Percentiles rank a stretch among this genome's conserved stretches.
Conservation (phyloP, 257 asterid species). For the Solanum gandarillasii region DNA sequence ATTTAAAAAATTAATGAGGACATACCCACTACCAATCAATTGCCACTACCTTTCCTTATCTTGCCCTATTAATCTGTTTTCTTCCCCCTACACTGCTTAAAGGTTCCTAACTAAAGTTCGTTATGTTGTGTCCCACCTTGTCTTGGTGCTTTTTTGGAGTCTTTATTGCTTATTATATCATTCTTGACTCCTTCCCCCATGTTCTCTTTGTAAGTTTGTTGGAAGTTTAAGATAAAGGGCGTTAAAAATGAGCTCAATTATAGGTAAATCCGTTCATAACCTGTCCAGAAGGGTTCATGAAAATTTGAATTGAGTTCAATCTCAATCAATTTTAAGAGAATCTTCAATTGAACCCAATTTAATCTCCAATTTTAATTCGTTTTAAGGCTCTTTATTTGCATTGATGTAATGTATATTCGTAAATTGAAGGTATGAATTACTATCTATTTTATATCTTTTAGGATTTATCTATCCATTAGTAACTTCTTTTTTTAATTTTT, state of each 20-base stretch:
- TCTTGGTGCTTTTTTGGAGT: slow-evolving; percentile 7
- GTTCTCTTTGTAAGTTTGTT: not conserved
- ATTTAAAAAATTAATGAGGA: slow-evolving; percentile 14
- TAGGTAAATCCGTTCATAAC: too few species aligned
- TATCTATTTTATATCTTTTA: too few species aligned
- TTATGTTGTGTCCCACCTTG: slow-evolving; percentile 7
- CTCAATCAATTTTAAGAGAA: too few species aligned
- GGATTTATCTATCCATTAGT: too few species aligned
- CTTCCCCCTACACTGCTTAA: slow-evolving; percentile 23
- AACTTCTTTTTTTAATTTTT: too few species aligned
- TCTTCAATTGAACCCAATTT: too few species aligned
- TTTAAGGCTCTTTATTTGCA: too few species aligned
- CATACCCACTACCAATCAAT: slow-evolving; percentile 20
- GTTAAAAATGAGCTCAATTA: too few species aligned
- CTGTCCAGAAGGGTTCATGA: too few species aligned
- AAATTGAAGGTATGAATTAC: too few species aligned
- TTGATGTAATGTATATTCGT: too few species aligned
- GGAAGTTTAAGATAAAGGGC: not conserved
- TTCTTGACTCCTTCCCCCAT: not conserved
- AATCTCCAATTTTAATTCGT: accelerated
- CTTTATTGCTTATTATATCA: not conserved
- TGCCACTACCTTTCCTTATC: slow-evolving; percentile 16
- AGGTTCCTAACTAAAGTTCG: not conserved
- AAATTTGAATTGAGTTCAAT: too few species aligned
- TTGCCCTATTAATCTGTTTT: not conserved